A percentile compares a stretch with the other conserved stretches of the same genome.
Evolutionary conservation across 257 asterid species (phyloP).

Genomic region (Hygrophila difformis): DNA sequence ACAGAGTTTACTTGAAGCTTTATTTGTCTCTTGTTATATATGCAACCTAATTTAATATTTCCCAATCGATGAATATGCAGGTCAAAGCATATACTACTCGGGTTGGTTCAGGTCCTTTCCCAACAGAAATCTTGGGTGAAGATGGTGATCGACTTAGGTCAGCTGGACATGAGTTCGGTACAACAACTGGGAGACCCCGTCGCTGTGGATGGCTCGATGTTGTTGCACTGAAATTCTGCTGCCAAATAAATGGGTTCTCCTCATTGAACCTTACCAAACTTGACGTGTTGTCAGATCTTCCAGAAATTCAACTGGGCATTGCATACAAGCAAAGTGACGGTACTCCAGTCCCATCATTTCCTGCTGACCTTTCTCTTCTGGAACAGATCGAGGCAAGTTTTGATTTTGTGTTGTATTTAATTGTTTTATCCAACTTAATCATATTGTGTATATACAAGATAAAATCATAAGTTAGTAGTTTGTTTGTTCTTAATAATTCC

Average conservation of each 20-base stretch:
- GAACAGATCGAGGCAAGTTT: conserved; percentile 66
- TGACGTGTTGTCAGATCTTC: conserved; percentile 74
- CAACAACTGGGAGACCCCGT: conserved; percentile 99
- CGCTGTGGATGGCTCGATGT: conserved; percentile 99
- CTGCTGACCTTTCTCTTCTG: conserved; percentile 61
- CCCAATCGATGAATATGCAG: conserved; percentile 33
- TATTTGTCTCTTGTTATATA: neutral
- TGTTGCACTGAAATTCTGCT: conserved; percentile 76
- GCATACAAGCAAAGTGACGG: conserved; percentile 54
- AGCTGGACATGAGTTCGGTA: conserved; percentile 95
- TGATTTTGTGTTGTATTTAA: neutral
- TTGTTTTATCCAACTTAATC: too few relatives aligned
- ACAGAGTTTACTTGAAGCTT: neutral
- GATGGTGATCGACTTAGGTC: conserved; percentile 70
- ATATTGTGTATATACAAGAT: too few relatives aligned
- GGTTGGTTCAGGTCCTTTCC: conserved; percentile 98
- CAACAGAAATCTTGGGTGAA: conserved; percentile 80
- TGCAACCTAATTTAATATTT: too few relatives aligned
- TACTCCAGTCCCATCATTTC: conserved; percentile 62
- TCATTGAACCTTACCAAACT: conserved; percentile 93
- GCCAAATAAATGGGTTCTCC: conserved; percentile 89
- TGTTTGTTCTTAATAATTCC: too few relatives aligned
- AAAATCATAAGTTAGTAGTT: too few relatives aligned
- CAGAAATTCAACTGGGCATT: conserved; percentile 76
- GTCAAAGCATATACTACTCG: conserved; percentile 94